These are phyloP conservation scores for Haberlea rhodopensis DNA, from an alignment of 257 asterid genomes.

Conservation along the genomic window DNA sequence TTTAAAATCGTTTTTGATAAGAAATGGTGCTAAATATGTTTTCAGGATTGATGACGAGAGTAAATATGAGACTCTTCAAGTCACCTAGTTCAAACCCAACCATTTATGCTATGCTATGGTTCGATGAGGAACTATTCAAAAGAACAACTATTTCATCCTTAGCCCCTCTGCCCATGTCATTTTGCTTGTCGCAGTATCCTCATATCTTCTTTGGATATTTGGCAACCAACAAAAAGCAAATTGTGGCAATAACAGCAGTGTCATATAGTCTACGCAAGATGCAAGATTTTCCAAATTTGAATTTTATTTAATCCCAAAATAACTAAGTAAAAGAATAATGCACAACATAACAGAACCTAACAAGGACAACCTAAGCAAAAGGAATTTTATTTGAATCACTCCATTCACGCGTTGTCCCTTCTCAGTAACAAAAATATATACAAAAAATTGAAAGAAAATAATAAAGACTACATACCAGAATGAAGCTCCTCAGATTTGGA, in stretches of 20 bases:
- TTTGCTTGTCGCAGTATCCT: conserved; percentile 25
- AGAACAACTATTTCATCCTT: conserved; percentile 23
- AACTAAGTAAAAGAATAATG: conserved; percentile 6
- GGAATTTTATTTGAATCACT: not conserved
- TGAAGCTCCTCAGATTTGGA: conserved; percentile 35
- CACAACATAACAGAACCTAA: conserved; percentile 7
- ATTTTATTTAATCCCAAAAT: conserved; percentile 6
- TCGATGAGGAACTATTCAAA: conserved; percentile 32
- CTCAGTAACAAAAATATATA: not conserved
- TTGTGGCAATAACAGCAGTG: no score
- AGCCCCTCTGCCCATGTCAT: conserved; percentile 23
- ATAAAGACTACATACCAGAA: conserved; percentile 41
- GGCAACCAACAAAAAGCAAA: conserved; percentile 32
- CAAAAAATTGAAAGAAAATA: conserved; percentile 7
- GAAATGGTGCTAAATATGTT: not conserved
- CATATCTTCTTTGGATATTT: conserved; percentile 22
- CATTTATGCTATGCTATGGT: conserved; percentile 9
- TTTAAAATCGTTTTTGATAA: conserved; percentile 9
- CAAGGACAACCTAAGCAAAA: conserved; percentile 1
- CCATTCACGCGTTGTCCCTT: not conserved
- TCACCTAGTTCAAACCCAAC: conserved; percentile 3
- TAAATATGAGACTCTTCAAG: conserved; percentile 2
- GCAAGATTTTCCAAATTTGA: conserved; percentile 14
- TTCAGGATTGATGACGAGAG: not conserved
- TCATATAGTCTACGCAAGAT: conserved; percentile 21